Conservation (phyloP, 352 stramenopile genomes). For the Peronosclerospora sorghi region DNA sequence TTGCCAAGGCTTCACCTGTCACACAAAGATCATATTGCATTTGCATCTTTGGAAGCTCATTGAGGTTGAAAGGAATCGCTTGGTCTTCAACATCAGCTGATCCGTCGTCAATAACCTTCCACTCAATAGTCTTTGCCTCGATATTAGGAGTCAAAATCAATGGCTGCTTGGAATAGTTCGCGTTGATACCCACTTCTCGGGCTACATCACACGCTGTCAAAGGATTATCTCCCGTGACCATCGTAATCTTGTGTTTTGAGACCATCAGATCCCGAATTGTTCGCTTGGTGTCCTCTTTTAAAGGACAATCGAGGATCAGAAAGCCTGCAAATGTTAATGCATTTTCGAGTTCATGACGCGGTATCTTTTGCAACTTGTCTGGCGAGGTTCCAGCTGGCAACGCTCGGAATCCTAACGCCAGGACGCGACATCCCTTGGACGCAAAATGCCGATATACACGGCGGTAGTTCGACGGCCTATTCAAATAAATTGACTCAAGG, state of each 20-base stretch:
- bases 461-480: constrained; percentile 86
- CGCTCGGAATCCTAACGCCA: constrained; percentile 93
- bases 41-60: constrained; percentile 42
- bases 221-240: constrained; percentile 98
- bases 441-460: constrained; percentile 74
- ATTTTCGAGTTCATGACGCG: constrained; percentile 84
- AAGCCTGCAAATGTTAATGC: constrained; percentile 95
- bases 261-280: constrained; percentile 90
- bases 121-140: constrained; percentile 31
- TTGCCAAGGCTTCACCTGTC: constrained; percentile 58
- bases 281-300: constrained; percentile 94
- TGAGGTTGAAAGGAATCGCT: constrained; percentile 44
- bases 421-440: constrained; percentile 80
- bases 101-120: constrained; percentile 80
- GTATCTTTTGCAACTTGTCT: constrained; percentile 55
- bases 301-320: constrained; percentile 71
- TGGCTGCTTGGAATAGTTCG: constrained; percentile 70
- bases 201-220: constrained; percentile 97
- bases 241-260: constrained; percentile 88
- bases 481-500: constrained; percentile 77
- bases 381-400: constrained; percentile 48
- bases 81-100: constrained; percentile 87
- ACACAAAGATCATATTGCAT: constrained; percentile 81
- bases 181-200: constrained; percentile 91
- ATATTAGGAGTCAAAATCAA: constrained; percentile 52